Evolutionary conservation across 176 grass and related monocot genomes (phyloP).

Genomic region (Pontederia paniculata): DNA sequence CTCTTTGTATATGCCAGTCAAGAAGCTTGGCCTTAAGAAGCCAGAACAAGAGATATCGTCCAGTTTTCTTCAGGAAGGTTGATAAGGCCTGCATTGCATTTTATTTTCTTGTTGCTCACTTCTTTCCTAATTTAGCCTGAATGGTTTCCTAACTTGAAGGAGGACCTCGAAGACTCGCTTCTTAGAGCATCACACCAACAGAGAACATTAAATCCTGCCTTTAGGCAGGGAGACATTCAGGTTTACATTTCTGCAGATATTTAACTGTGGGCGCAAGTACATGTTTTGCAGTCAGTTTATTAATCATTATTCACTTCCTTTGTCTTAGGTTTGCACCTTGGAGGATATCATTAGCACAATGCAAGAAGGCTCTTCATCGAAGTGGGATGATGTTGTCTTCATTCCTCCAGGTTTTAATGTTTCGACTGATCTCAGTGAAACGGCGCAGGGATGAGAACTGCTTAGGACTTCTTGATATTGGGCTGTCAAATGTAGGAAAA

Average conservation of each 20-base stretch:
- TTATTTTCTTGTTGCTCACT: too few relatives aligned
- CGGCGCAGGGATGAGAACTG: neutral
- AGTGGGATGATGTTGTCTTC: constrained; percentile 81
- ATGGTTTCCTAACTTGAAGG: constrained; percentile 27
- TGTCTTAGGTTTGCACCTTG: constrained; percentile 57
- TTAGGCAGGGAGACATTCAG: constrained; percentile 59
- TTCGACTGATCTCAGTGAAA: constrained; percentile 14
- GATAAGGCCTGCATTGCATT: neutral
- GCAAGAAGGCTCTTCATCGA: constrained; percentile 49
- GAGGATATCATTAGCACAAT: constrained; percentile 79
- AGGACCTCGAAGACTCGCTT: constrained; percentile 83
- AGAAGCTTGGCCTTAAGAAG: constrained; percentile 77
- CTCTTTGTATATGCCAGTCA: constrained; percentile 39
- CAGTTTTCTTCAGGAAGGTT: constrained; percentile 99
- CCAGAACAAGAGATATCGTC: constrained; percentile 76
- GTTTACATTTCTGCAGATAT: constrained; percentile 14
- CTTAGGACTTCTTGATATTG: too few relatives aligned
- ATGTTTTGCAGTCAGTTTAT: neutral
- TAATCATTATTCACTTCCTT: constrained; percentile 4
- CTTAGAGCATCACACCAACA: constrained; percentile 44
- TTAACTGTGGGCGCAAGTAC: neutral
- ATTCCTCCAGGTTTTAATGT: constrained; percentile 83
- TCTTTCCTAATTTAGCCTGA: too few relatives aligned
- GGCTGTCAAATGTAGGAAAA: too few relatives aligned
- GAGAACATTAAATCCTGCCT: constrained; percentile 45